Percentiles rank a stretch among this genome's conserved stretches.
Evolutionary conservation across 108 stramenopile genomes (phyloP).

Genomic region (Pseudonitzschia multistriata): DNA sequence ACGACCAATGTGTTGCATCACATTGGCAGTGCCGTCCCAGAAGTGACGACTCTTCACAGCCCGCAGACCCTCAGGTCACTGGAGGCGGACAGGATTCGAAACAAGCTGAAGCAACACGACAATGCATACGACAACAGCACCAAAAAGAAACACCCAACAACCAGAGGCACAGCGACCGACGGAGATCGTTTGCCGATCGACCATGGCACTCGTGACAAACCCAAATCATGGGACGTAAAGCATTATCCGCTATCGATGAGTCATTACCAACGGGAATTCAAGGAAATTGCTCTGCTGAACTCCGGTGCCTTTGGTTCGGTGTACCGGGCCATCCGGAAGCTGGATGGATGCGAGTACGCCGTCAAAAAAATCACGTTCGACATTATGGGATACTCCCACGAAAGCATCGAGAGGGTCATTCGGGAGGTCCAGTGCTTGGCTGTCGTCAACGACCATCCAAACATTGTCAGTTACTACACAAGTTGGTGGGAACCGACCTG

Average conservation of each 20-base stretch:
- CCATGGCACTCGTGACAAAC: too few species aligned
- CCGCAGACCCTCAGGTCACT: background rate
- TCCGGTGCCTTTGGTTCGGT: constrained; percentile 90
- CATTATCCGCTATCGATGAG: constrained; percentile 77
- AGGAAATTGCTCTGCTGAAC: constrained; percentile 61
- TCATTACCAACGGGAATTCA: constrained; percentile 84
- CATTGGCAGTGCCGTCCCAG: constrained; percentile 1
- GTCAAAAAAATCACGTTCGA: constrained; percentile 76
- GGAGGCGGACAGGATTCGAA: constrained; percentile 5
- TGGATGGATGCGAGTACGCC: constrained; percentile 84
- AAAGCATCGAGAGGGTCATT: constrained; percentile 67
- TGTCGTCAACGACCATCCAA: constrained; percentile 78
- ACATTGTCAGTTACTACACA: constrained; percentile 91
- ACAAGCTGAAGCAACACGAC: constrained; percentile 5
- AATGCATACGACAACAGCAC: constrained; percentile 1
- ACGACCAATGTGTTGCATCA: background rate
- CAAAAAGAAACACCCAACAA: background rate
- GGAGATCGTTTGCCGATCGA: background rate
- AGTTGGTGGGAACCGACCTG: constrained; percentile 90
- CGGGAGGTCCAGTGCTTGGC: constrained; percentile 89
- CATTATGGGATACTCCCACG: constrained; percentile 69
- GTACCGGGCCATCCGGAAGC: constrained; percentile 76
- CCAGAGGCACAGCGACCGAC: constrained; percentile 6
- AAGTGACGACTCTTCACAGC: constrained; percentile 13
- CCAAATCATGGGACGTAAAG: constrained; percentile 62